Percentiles rank a stretch among this genome's conserved stretches.
phyloP scores from a whole-genome alignment of 257 asterid genomes.

The Solanum bulbocastanum region DNA sequence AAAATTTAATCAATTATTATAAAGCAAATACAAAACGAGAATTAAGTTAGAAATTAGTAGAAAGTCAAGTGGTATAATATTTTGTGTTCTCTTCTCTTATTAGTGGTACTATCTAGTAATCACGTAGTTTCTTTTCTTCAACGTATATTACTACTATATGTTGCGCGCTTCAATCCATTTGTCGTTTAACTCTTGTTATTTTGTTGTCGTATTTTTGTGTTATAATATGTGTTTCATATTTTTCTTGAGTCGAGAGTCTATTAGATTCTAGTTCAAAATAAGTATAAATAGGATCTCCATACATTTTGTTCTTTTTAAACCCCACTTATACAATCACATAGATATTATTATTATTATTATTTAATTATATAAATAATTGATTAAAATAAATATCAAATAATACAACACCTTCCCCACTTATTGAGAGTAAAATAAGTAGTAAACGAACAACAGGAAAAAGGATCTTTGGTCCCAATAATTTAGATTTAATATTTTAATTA shows the following conservation, averaged over 20 bases:
- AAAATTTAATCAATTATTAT: too few relatives aligned
- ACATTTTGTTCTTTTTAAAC: too few relatives aligned
- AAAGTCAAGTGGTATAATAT: too few relatives aligned
- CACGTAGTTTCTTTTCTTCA: too few relatives aligned
- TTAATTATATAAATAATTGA: too few relatives aligned
- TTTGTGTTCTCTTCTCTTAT: neutral
- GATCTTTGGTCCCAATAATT: neutral
- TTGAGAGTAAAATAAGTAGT: neutral
- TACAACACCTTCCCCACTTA: neutral
- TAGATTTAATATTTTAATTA: neutral
- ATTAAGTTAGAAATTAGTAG: neutral
- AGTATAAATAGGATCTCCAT: neutral
- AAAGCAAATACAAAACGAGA: neutral
- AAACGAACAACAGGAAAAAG: neutral
- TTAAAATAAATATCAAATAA: neutral
- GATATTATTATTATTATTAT: too few relatives aligned
- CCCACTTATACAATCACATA: neutral
- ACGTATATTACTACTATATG: neutral
- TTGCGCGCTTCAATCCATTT: neutral
- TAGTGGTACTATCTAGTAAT: neutral
- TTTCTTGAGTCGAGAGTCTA: neutral
- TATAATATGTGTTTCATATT: too few relatives aligned
- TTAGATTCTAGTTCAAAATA: too few relatives aligned
- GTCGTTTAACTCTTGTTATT: neutral
- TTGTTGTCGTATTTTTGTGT: too few relatives aligned